phyloP scores from a whole-genome alignment of 179 eudicot genomes.

The Dionaea muscipula region DNA sequence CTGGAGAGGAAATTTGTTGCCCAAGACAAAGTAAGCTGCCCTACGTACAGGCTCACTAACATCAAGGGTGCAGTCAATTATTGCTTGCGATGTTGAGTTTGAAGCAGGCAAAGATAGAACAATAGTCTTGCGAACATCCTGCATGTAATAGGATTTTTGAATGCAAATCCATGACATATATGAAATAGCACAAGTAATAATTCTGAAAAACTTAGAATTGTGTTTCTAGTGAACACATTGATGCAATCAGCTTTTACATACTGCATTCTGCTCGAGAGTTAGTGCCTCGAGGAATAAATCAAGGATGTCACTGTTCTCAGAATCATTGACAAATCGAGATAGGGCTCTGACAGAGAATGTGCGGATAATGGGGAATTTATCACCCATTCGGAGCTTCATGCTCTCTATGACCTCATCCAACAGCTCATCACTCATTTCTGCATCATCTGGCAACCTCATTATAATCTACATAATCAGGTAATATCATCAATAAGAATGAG shows the following conservation, averaged over 20 bases:
- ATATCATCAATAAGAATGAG: background rate
- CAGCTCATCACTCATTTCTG: slow-evolving; percentile 76
- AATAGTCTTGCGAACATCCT: slow-evolving; percentile 92
- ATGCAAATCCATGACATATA: no score
- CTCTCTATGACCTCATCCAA: slow-evolving; percentile 90
- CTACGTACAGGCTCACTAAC: slow-evolving; percentile 85
- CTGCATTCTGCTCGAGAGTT: slow-evolving; percentile 69
- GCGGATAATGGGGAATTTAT: slow-evolving; percentile 73
- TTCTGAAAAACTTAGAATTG: background rate
- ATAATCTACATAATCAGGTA: slow-evolving; percentile 48
- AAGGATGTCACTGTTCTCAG: slow-evolving; percentile 77
- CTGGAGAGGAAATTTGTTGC: slow-evolving; percentile 88
- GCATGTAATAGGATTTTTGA: slow-evolving; percentile 7
- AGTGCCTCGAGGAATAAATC: slow-evolving; percentile 56
- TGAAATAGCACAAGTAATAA: background rate
- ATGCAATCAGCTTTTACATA: slow-evolving; percentile 24
- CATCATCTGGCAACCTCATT: slow-evolving; percentile 88
- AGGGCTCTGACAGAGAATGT: slow-evolving; percentile 79
- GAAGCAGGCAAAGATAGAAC: slow-evolving; percentile 73
- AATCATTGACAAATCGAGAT: slow-evolving; percentile 83
- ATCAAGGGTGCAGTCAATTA: slow-evolving; percentile 78
- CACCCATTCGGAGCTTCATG: slow-evolving; percentile 57
- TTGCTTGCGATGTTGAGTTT: slow-evolving; percentile 50
- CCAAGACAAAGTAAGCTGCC: slow-evolving; percentile 77
- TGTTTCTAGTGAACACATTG: background rate